Conservation (phyloP, 108 stramenopile genomes). For the Hondaea fermentalgiana region DNA sequence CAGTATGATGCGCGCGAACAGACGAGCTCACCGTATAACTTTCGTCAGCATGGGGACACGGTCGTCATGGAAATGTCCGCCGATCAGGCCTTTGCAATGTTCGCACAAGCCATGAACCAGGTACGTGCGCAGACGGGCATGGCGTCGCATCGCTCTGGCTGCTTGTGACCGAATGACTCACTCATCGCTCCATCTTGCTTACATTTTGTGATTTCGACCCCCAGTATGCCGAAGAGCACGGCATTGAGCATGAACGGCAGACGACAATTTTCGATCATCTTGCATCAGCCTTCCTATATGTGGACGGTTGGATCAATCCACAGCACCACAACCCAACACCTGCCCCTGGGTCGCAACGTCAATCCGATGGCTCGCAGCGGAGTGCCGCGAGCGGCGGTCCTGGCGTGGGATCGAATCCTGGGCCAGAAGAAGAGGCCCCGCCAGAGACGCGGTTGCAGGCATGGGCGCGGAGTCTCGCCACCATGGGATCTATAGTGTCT, state of each 20-base stretch:
- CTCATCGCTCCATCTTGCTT: too few species aligned
- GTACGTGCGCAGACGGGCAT: not conserved
- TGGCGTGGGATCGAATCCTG: not conserved
- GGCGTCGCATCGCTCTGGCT: too few species aligned
- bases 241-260: not conserved
- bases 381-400: not conserved
- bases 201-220: too few species aligned
- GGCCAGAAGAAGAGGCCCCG: not conserved
- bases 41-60: not conserved
- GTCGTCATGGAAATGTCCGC: not conserved
- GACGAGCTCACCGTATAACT: not conserved
- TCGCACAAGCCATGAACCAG: constrained; percentile 8
- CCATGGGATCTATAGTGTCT: not conserved
- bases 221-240: constrained; percentile 1
- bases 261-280: not conserved
- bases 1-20: not conserved
- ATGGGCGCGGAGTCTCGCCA: not conserved
- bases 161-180: too few species aligned
- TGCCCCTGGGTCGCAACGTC: not conserved
- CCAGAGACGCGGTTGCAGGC: not conserved
- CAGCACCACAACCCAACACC: not conserved
- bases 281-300: not conserved
- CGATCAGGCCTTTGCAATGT: constrained; percentile 2
- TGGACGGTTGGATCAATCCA: not conserved
- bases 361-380: not conserved